A percentile compares a stretch with the other conserved stretches of the same genome.
phyloP scores from a whole-genome alignment of 2,329 filamentous ascomycete species.

The Hypoxylon sp. region DNA sequence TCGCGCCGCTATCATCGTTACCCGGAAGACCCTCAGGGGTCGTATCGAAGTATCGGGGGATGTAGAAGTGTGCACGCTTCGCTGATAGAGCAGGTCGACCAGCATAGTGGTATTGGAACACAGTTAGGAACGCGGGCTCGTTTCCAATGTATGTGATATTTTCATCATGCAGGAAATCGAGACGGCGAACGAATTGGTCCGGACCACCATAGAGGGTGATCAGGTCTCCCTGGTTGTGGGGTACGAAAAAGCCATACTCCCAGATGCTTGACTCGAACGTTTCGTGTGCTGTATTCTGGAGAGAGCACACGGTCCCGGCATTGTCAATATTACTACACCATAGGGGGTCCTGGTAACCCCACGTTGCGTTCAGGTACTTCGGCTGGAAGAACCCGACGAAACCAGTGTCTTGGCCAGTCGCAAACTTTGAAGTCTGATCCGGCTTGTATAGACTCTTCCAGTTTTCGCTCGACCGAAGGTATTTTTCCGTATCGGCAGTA shows the following conservation, averaged over 20 bases:
- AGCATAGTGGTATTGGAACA: constrained; percentile 79
- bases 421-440: constrained; percentile 68
- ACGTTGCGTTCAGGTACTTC: constrained; percentile 76
- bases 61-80: constrained; percentile 73
- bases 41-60: constrained; percentile 74
- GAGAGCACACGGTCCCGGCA: constrained; percentile 70
- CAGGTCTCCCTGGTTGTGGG: constrained; percentile 68
- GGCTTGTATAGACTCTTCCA: constrained; percentile 78
- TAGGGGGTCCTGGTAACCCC: constrained; percentile 78
- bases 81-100: constrained; percentile 72
- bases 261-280: constrained; percentile 81
- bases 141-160: constrained; percentile 78
- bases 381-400: constrained; percentile 81
- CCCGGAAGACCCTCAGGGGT: constrained; percentile 74
- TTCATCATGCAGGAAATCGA: constrained; percentile 75
- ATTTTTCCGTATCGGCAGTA: constrained; percentile 70
- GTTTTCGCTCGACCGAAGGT: constrained; percentile 71
- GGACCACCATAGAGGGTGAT: constrained; percentile 74
- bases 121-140: constrained; percentile 59
- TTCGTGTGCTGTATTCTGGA: constrained; percentile 73
- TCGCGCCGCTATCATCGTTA: constrained; percentile 79
- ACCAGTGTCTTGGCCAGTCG: constrained; percentile 71
- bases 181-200: constrained; percentile 68
- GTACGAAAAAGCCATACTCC: constrained; percentile 79
- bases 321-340: constrained; percentile 71